Conservation (phyloP, 805 yeast genomes). For the Pichia thaimueangensis region DNA sequence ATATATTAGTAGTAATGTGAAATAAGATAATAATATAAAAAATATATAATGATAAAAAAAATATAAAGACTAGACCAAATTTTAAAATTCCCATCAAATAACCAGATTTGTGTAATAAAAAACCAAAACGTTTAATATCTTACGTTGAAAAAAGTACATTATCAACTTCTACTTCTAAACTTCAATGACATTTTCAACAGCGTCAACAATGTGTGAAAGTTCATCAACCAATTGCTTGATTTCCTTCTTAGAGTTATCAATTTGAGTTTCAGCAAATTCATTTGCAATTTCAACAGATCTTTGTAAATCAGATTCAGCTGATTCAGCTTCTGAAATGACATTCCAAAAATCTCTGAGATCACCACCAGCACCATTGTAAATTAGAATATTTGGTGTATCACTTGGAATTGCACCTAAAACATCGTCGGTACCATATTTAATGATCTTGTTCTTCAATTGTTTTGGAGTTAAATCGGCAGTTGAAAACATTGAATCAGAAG, state of each 20-base stretch:
- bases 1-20: too few species aligned
- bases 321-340: constrained; percentile 7
- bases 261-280: constrained; percentile 19
- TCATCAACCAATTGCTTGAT: constrained; percentile 18
- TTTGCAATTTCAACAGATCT: constrained; percentile 18
- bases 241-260: constrained; percentile 19
- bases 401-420: constrained; percentile 56
- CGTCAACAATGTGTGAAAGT: constrained; percentile 18
- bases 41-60: too few species aligned
- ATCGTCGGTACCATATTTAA: constrained; percentile 59
- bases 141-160: too few species aligned
- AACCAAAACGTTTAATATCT: too few species aligned
- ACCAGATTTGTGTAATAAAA: constrained; percentile 1
- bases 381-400: constrained; percentile 69
- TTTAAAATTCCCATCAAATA: constrained; percentile 4
- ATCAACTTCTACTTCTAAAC: constrained; percentile 1
- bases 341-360: constrained; percentile 62
- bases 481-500: constrained; percentile 55
- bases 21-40: not conserved
- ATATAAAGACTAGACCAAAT: not conserved
- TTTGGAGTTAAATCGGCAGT: constrained; percentile 58
- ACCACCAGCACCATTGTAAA: constrained; percentile 78
- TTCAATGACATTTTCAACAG: constrained; percentile 11
- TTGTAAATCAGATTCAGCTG: constrained; percentile 13
- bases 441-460: constrained; percentile 69